Percentiles rank a stretch among this genome's conserved stretches.
phyloP scores from a whole-genome alignment of 2,329 filamentous ascomycete species.

The Neopestalotiopsis sp. region DNA sequence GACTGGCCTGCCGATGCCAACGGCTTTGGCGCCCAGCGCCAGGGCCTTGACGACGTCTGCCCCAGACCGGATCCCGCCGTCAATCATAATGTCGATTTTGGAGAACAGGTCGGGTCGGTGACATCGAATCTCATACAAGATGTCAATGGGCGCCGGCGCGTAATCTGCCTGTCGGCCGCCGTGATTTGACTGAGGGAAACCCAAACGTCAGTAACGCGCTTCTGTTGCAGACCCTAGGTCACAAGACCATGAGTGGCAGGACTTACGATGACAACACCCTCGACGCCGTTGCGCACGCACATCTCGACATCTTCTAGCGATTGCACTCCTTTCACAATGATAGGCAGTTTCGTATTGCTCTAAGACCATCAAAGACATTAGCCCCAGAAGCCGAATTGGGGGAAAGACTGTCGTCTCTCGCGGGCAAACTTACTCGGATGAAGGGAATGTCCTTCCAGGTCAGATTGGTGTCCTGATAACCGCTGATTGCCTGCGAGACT shows the following conservation, averaged over 20 bases:
- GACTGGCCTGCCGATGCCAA: slow-evolving; percentile 1
- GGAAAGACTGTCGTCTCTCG: no score
- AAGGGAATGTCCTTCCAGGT: slow-evolving; percentile 10
- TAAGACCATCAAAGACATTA: background rate
- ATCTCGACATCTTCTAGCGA: slow-evolving; percentile 6
- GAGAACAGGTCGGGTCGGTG: slow-evolving; percentile 5
- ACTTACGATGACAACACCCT: slow-evolving; percentile 13
- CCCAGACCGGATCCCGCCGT: slow-evolving; percentile 6
- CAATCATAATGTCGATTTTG: slow-evolving; percentile 14
- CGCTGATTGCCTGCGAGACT: background rate
- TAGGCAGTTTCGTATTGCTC: slow-evolving; percentile 4
- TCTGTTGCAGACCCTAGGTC: background rate
- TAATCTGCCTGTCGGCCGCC: slow-evolving; percentile 8
- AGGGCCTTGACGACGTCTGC: slow-evolving; percentile 15
- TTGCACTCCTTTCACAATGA: slow-evolving; percentile 11
- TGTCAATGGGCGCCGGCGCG: slow-evolving; percentile 9
- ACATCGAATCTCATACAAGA: slow-evolving; percentile 8
- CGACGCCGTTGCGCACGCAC: background rate
- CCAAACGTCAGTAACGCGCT: background rate
- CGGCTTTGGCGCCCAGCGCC: slow-evolving; percentile 13
- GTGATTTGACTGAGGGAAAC: slow-evolving; percentile 6
- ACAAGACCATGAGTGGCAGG: background rate
- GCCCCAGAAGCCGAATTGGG: no score
- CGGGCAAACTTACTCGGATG: background rate
- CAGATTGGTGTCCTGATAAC: slow-evolving; percentile 6